Evolutionary conservation across 1,284 basidiomycete genomes (phyloP).

Genomic region (Moniliella sp.): DNA sequence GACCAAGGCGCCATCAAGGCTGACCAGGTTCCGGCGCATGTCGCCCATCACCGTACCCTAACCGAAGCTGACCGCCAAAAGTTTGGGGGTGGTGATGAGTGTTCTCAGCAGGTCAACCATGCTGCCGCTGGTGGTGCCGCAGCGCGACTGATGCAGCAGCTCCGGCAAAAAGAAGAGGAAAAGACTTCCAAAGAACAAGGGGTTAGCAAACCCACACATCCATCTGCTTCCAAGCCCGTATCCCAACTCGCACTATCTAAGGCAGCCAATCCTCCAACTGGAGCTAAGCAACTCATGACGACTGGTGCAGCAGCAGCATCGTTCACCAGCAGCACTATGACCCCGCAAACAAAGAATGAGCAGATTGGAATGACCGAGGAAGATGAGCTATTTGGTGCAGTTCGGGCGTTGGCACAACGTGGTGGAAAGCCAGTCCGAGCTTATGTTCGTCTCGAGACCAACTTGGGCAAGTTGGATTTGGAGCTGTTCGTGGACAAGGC

Average conservation of each 20-base stretch:
- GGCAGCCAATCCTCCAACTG: not conserved
- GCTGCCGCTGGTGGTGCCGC: not conserved
- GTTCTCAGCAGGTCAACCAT: conserved; percentile 1
- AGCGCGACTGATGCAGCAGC: no score
- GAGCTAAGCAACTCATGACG: conserved; percentile 45
- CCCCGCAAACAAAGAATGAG: conserved; percentile 54
- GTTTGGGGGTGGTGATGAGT: conserved; percentile 7
- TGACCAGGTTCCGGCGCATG: conserved; percentile 14
- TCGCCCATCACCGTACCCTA: no score
- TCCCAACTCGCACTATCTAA: no score
- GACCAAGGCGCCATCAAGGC: conserved; percentile 26
- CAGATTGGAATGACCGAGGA: conserved; percentile 74
- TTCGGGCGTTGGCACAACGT: conserved; percentile 1
- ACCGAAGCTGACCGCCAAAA: conserved; percentile 14
- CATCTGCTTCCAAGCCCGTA: not conserved
- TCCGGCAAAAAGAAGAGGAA: no score
- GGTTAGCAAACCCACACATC: not conserved
- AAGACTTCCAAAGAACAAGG: no score
- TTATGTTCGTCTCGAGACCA: conserved; percentile 55
- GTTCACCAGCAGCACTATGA: conserved; percentile 71
- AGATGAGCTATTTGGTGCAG: conserved; percentile 55
- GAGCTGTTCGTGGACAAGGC: conserved; percentile 77
- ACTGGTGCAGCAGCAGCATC: conserved; percentile 76
- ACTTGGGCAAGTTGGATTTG: conserved; percentile 65
- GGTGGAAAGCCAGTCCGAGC: conserved; percentile 6